These are phyloP conservation scores for Gaultheria prostrata DNA, from an alignment of 148 eudicot species.

Conservation along the genomic window DNA sequence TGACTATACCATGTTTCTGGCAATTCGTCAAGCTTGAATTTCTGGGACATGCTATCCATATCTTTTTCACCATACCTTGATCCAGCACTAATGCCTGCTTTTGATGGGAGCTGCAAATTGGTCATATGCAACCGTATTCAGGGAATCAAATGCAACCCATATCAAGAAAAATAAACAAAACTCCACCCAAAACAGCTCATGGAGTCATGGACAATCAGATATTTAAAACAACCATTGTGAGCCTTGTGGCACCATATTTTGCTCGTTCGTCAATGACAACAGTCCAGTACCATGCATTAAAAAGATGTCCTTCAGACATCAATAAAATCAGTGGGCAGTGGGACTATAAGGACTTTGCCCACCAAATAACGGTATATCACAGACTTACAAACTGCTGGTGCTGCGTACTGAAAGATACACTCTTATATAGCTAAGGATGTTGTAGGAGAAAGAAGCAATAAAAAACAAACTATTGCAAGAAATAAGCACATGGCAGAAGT, in stretches of 20 bases:
- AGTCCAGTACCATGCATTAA: not conserved
- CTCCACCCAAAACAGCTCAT: not conserved
- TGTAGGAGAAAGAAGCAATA: not conserved
- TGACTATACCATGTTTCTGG: slow-evolving; percentile 88
- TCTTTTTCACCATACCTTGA: slow-evolving; percentile 53
- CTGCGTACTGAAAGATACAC: not conserved
- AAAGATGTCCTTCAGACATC: not conserved
- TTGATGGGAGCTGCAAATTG: slow-evolving; percentile 43
- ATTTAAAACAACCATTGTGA: not conserved
- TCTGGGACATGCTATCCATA: slow-evolving; percentile 51
- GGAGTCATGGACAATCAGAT: not conserved
- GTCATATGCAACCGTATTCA: slow-evolving; percentile 14
- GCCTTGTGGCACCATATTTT: not conserved
- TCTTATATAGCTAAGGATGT: not conserved
- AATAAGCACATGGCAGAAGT: not conserved
- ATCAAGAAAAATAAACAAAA: not conserved
- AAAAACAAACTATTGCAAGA: not conserved
- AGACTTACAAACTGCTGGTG: not conserved
- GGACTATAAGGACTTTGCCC: too few relatives aligned
- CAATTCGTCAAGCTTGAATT: slow-evolving; percentile 61
- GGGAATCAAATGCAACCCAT: not conserved
- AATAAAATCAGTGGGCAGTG: too few relatives aligned
- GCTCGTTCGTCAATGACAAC: not conserved
- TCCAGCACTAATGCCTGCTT: slow-evolving; percentile 41
- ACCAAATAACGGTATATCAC: not conserved